phyloP scores from a whole-genome alignment of 2,329 filamentous ascomycete genomes.

The Lecanicillium sp. region DNA sequence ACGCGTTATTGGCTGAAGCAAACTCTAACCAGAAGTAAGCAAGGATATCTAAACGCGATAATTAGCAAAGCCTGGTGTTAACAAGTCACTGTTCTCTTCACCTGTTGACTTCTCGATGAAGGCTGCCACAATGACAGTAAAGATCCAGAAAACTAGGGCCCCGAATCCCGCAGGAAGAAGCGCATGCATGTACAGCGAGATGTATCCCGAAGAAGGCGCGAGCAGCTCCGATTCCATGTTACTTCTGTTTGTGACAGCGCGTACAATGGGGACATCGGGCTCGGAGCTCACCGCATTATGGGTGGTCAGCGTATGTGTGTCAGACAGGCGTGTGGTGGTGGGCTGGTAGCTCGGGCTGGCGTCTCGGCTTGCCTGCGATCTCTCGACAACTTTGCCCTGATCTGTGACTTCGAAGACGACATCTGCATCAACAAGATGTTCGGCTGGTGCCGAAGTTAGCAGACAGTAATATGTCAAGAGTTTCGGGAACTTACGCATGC shows the following conservation, averaged over 20 bases:
- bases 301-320: not conserved
- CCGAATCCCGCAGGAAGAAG: not conserved
- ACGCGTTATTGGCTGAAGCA: not conserved
- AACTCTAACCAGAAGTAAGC: not conserved
- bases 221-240: not conserved
- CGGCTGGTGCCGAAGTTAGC: too few relatives aligned
- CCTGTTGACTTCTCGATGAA: not conserved
- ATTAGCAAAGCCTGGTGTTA: too few relatives aligned
- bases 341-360: not conserved
- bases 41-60: not conserved
- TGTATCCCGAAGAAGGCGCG: not conserved
- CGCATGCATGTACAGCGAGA: not conserved
- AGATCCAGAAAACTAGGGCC: not conserved
- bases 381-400: not conserved
- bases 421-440: not conserved
- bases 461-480: too few relatives aligned
- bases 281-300: too few relatives aligned
- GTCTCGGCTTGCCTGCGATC: not conserved
- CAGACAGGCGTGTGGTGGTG: not conserved
- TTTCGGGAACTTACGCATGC: too few relatives aligned
- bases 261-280: not conserved
- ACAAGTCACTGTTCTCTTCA: too few relatives aligned
- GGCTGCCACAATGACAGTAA: not conserved
- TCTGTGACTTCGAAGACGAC: not conserved
- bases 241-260: not conserved